Conservation (phyloP, 176 grass and related monocot species). For the Eleusine coracana region DNA sequence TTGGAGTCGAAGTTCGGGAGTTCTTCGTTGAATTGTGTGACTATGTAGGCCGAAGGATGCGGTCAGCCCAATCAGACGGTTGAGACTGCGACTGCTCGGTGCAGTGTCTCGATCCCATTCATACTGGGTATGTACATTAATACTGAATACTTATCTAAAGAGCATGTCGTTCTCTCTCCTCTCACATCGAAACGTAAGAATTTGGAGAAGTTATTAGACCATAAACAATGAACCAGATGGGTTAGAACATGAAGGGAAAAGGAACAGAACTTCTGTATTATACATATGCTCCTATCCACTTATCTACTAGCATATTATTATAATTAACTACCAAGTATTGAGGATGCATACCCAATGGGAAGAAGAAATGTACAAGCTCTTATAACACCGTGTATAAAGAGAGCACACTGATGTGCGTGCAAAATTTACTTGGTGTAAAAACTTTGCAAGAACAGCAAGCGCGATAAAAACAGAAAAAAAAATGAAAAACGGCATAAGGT, state of each 20-base stretch:
- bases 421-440: constrained; percentile 32
- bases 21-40: too few species aligned
- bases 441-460: constrained; percentile 41
- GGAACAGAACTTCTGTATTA: not conserved
- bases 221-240: not conserved
- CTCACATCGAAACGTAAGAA: not conserved
- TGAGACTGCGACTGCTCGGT: too few species aligned
- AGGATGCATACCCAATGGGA: not conserved
- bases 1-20: too few species aligned
- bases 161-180: not conserved
- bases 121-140: not conserved
- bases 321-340: too few species aligned
- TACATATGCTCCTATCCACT: not conserved
- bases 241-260: not conserved
- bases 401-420: constrained; percentile 26
- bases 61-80: too few species aligned
- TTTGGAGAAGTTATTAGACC: not conserved
- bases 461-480: not conserved
- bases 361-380: constrained; percentile 17
- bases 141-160: not conserved
- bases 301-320: not conserved
- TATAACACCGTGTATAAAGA: not conserved
- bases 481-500: not conserved
- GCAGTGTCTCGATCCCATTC: too few species aligned
- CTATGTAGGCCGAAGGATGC: too few species aligned